phyloP scores from a whole-genome alignment of 495 filamentous ascomycete genomes.

The Podospora appendiculata region DNA sequence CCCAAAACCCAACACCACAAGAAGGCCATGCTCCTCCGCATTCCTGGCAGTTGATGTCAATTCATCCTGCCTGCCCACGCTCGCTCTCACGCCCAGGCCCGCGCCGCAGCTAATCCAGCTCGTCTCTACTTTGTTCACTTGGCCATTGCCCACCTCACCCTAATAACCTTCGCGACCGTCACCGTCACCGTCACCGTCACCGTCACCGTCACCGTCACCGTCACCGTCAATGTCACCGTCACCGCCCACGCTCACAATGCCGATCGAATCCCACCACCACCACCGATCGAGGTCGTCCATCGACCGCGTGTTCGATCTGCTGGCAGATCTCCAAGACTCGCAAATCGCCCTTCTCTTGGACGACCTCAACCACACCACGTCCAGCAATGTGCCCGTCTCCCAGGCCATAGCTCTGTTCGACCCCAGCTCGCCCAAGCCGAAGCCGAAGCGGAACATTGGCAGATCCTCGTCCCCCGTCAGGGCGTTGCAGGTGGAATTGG shows the following conservation, averaged over 20 bases:
- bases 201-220: not conserved
- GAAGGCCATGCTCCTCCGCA: too few relatives aligned
- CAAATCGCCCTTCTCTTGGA: constrained; percentile 27
- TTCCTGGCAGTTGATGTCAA: too few relatives aligned
- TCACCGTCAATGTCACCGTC: not conserved
- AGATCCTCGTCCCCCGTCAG: constrained; percentile 23
- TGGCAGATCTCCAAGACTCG: constrained; percentile 27
- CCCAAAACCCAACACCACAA: too few relatives aligned
- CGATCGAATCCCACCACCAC: constrained; percentile 24
- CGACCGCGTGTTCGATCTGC: constrained; percentile 32
- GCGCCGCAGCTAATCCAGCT: too few relatives aligned
- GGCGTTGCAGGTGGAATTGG: constrained; percentile 23
- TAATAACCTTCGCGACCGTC: not conserved
- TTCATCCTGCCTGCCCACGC: too few relatives aligned
- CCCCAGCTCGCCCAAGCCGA: constrained; percentile 9
- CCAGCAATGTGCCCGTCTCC: constrained; percentile 30
- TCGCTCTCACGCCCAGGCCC: too few relatives aligned
- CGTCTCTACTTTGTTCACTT: too few relatives aligned
- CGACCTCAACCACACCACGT: constrained; percentile 29
- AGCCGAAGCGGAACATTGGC: constrained; percentile 14
- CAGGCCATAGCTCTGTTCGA: constrained; percentile 29
- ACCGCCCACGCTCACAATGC: constrained; percentile 14
- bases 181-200: not conserved
- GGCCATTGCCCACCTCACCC: too few relatives aligned
- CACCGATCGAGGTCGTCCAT: constrained; percentile 27